Evolutionary conservation across 108 stramenopile species (phyloP), one percentile per base, ranked within the genome.

Genomic region (Cylindrotheca closterium): DNA sequence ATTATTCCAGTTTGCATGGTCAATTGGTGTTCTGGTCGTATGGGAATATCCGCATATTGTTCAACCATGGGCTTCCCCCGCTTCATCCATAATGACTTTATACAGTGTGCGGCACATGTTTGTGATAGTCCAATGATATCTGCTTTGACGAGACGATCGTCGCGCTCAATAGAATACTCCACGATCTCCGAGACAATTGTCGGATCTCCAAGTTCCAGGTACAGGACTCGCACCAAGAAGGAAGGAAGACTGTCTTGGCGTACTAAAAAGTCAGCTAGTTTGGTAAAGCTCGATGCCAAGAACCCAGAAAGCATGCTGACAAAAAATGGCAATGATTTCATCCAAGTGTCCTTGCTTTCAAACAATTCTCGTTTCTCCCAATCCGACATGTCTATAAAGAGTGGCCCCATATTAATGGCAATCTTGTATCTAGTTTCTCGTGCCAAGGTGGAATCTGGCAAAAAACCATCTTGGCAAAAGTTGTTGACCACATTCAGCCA

Each of bases 301-400:
- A 73, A 47, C 22, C 52, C 51, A 25, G 48, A 51, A 22, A 73
- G 50, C 37, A 73, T 48, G 27, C 51, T 63, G 0, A 47, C 12
- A 65, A 73, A 73, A 37, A 59, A 65, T 32, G 63, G 29, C 8
- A 73, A 29, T 24, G 58, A 73, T 53, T 63, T 63, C 24, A 65
- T 65, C 71, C 71, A 73, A 52, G 34, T 51, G 26, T 73, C 71
- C 8, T 27, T 50, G 33, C 51, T 30, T 25, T 54, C 60, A 54
- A 65, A 73, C 4, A 73, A 29, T 45, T 65, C 48, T 53, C 63
- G 56, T 30, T 47, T 45, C 18, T 60, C 64, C 15, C 59, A 60
- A 47, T 73, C 60, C 15, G 51, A 54, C 49, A 73, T 63, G 47
- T 73, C 71, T 45, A 60, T 55, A 73, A 73, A 73, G 50, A 73